A percentile compares a stretch with the other conserved stretches of the same genome.
phyloP scores from a whole-genome alignment of 2,329 filamentous ascomycete genomes.

The Calonectria henricotiae region DNA sequence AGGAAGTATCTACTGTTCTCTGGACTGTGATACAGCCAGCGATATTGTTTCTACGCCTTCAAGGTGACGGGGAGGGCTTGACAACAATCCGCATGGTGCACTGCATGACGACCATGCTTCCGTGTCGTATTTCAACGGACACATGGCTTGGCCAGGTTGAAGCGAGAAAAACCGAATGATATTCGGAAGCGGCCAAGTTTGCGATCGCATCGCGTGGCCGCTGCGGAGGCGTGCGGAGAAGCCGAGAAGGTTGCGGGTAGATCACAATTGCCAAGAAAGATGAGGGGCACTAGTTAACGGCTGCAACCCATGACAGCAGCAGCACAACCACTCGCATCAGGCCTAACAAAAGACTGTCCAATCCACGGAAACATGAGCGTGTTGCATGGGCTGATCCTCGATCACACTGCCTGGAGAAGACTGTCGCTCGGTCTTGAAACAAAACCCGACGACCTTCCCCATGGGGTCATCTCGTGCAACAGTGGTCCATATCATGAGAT shows the following conservation, averaged over 20 bases:
- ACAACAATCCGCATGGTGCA: neutral
- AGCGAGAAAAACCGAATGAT: neutral
- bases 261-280: conserved; percentile 6
- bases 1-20: too few relatives aligned
- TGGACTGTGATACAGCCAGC: too few relatives aligned
- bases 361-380: neutral
- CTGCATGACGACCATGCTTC: neutral
- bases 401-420: conserved; percentile 12
- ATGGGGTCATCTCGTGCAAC: conserved; percentile 33
- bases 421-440: conserved; percentile 1
- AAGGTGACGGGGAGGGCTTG: neutral
- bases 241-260: conserved; percentile 24
- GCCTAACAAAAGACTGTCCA: neutral
- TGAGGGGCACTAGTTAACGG: conserved; percentile 2
- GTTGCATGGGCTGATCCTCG: conserved; percentile 18
- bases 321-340: conserved; percentile 9
- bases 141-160: neutral
- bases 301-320: neutral
- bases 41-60: neutral
- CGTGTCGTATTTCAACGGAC: neutral
- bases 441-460: conserved; percentile 28
- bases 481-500: conserved; percentile 11
- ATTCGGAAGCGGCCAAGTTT: conserved; percentile 8
- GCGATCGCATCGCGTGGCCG: neutral
- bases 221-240: conserved; percentile 24